Evolutionary conservation across 208 protist species (phyloP), one percentile per base, ranked within the genome.

Genomic region (Leishmania braziliensis): DNA sequence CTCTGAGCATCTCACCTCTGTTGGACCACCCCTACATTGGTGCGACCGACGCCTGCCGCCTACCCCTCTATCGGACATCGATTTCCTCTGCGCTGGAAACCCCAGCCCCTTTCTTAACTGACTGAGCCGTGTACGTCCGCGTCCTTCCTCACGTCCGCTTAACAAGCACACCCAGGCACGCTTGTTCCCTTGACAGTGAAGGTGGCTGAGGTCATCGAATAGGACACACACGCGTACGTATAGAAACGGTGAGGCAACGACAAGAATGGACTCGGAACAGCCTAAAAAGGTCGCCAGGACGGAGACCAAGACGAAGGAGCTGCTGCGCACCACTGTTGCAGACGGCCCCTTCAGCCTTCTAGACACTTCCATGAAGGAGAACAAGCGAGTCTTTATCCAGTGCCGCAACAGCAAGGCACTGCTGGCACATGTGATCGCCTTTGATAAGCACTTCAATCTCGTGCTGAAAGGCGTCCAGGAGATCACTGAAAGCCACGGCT

Each of bases 361-460:
- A 43, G 91, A 96, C 54, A 89, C 78, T 14, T 90, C 94, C 63
- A 95, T 98, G 91, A 89, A 90, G 60, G 86, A 93, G 29, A 89
- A 87, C 33, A 95, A 88, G 26, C 93, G 98, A 65, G 97, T 99
- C 14, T 95, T 99, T 39, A 99, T 99, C 63, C 99, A 99, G 86
- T 99, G 98, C 81, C 95, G 99, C 60, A 99, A 99, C 88, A 99
- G 99, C 90, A 98, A 99, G 75, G 99, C 99, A 84, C 91, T 99
- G 10, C 86, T 99, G 39, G 99, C 92, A 10, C 92, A 96, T 46
- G 99, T 99, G 2, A 98, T 99, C 83, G 99, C 99, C 9, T 99
- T 99, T 89, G 99, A 99, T 89, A 95, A 99, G 62, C 99, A 99
- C 91, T 99, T 99, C 84, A 99, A 99, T 86, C 98, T 99, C 87